Conservation (phyloP, 768 basidiomycete species). For the Termitomyces bulborhizus region DNA sequence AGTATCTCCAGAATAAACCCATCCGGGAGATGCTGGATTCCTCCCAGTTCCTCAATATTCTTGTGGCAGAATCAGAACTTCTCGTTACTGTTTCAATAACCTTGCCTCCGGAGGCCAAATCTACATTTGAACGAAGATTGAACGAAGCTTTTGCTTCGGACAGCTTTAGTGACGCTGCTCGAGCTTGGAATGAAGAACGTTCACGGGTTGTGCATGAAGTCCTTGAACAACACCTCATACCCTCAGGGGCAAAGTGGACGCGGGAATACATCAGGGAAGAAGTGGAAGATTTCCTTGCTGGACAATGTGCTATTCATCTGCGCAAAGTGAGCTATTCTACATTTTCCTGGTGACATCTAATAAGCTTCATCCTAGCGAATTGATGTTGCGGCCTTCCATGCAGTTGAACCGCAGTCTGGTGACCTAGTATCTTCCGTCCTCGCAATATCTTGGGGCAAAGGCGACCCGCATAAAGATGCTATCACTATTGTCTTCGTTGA, state of each 20-base stretch:
- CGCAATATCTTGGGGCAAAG: conserved; percentile 91
- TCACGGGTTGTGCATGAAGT: conserved; percentile 72
- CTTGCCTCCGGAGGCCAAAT: conserved; percentile 55
- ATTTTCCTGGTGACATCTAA: conserved; percentile 3
- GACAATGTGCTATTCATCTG: conserved; percentile 59
- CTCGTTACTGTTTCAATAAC: conserved; percentile 73
- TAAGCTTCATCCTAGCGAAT: conserved; percentile 53
- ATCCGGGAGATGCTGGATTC: conserved; percentile 61
- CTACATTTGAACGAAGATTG: conserved; percentile 70
- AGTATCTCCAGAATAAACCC: conserved; percentile 82
- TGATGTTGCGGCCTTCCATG: conserved; percentile 71
- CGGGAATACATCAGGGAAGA: conserved; percentile 87
- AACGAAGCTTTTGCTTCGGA: conserved; percentile 80
- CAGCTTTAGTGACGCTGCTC: conserved; percentile 76
- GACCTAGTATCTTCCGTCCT: conserved; percentile 76
- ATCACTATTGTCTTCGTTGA: conserved; percentile 84
- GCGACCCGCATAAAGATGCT: conserved; percentile 88
- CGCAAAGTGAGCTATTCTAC: conserved; percentile 50
- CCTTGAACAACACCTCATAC: conserved; percentile 76
- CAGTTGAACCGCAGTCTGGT: conserved; percentile 58
- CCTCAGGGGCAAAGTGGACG: conserved; percentile 81
- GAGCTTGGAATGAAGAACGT: conserved; percentile 89
- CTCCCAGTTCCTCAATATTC: conserved; percentile 85
- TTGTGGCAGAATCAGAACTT: conserved; percentile 85
- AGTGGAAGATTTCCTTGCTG: conserved; percentile 78